A percentile compares a stretch with the other conserved stretches of the same genome.
phyloP scores from a whole-genome alignment of 192 early-diverging fungal genomes.

The Coemansia aciculifera region DNA sequence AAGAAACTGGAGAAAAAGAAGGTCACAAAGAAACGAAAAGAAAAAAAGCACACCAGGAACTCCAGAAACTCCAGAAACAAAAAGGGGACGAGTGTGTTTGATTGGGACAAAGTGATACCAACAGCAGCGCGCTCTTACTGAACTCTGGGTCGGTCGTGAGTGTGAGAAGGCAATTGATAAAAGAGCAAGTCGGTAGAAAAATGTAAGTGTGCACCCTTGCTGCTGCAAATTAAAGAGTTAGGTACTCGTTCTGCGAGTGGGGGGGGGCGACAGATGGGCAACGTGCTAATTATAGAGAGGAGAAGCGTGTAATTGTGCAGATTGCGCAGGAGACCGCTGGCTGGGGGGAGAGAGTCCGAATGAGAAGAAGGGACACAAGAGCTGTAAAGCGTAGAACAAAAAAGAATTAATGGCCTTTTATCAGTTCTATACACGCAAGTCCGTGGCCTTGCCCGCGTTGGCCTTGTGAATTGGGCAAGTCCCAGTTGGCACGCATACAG shows the following conservation, averaged over 20 bases:
- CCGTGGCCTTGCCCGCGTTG: too few species aligned
- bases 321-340: background rate
- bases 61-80: constrained; percentile 7
- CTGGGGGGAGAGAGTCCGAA: background rate
- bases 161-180: background rate
- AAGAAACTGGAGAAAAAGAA: background rate
- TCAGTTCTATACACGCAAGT: too few species aligned
- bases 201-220: background rate
- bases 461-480: too few species aligned
- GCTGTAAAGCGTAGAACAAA: background rate
- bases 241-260: background rate
- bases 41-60: constrained; percentile 7
- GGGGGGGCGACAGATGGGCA: background rate
- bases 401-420: background rate
- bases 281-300: constrained; percentile 8
- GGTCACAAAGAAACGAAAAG: constrained; percentile 11
- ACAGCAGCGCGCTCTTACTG: constrained; percentile 2
- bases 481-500: too few species aligned
- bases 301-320: constrained; percentile 4
- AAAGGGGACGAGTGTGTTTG: constrained; percentile 7
- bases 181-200: background rate
- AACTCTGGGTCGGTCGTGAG: background rate
- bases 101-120: background rate
- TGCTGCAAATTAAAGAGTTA: background rate
- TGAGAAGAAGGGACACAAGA: background rate